phyloP scores from a whole-genome alignment of 2,329 filamentous ascomycete genomes.

The Magnaporthales sp. region DNA sequence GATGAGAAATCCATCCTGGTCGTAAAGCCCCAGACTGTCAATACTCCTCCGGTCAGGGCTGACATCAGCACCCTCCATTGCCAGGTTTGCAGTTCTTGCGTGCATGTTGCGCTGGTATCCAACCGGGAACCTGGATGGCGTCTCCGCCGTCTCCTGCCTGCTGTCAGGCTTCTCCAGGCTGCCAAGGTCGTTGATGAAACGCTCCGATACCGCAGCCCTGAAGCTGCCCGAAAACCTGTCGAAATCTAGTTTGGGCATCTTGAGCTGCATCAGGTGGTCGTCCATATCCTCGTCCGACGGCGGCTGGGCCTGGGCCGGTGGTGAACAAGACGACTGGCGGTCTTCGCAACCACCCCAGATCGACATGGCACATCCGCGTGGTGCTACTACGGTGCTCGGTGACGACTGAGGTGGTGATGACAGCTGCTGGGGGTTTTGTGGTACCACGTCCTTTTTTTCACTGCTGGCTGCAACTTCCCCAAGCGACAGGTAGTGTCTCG shows the following conservation, averaged over 20 bases:
- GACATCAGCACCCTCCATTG: background rate
- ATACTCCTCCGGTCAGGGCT: conserved; percentile 1
- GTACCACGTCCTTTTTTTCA: background rate
- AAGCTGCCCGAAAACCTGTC: conserved; percentile 3
- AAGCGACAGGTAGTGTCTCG: conserved; percentile 37
- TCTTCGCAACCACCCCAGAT: background rate
- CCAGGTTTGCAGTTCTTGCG: background rate
- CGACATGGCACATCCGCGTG: conserved; percentile 24
- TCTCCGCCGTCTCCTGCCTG: background rate
- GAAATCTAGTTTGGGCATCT: conserved; percentile 5
- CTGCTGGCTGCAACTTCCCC: conserved; percentile 15
- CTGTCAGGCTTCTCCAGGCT: background rate
- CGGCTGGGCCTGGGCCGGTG: background rate
- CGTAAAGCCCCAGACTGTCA: conserved; percentile 34
- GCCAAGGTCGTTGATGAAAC: background rate
- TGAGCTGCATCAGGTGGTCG: background rate
- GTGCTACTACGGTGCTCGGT: background rate
- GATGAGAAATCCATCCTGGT: conserved; percentile 35
- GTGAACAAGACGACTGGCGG: background rate
- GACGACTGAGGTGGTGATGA: background rate
- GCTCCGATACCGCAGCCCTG: background rate
- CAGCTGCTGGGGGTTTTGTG: background rate
- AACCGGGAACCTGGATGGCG: background rate
- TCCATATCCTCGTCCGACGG: background rate
- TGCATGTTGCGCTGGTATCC: background rate